Evolutionary conservation across 2,329 filamentous ascomycete genomes (phyloP).

Genomic region (Thielaviopsis euricoi): DNA sequence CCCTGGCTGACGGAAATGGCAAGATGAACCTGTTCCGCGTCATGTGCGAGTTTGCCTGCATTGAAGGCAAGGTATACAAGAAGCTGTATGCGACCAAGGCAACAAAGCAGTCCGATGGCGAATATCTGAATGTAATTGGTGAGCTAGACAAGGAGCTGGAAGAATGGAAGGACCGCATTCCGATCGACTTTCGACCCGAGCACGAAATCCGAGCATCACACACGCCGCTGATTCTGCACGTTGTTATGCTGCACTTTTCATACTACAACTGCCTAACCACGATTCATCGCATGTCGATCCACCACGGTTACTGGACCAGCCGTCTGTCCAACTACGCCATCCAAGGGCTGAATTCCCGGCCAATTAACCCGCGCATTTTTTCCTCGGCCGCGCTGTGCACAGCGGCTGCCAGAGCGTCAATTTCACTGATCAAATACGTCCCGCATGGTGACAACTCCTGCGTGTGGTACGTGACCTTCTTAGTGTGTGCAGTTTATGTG

Average conservation of each 20-base stretch:
- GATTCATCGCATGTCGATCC: conserved; percentile 95
- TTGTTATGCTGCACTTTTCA: conserved; percentile 86
- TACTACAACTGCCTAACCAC: conserved; percentile 98
- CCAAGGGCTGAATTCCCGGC: conserved; percentile 77
- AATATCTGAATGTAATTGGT: conserved; percentile 86
- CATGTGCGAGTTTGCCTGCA: conserved; percentile 81
- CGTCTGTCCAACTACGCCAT: conserved; percentile 89
- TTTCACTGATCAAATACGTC: conserved; percentile 88
- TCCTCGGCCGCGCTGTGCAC: conserved; percentile 87
- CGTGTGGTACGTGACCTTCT: conserved; percentile 55
- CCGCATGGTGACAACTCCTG: conserved; percentile 89
- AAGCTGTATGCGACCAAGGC: conserved; percentile 84
- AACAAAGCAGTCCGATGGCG: conserved; percentile 78
- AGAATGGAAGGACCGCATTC: conserved; percentile 91
- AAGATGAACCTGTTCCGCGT: conserved; percentile 91
- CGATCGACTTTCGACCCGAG: conserved; percentile 90
- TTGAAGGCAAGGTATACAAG: conserved; percentile 90
- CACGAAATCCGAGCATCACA: conserved; percentile 89
- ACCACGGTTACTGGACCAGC: conserved; percentile 96
- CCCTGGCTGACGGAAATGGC: conserved; percentile 69
- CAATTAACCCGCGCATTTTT: conserved; percentile 86
- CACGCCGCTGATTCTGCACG: conserved; percentile 82
- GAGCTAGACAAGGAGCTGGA: conserved; percentile 82
- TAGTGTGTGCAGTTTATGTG: too few relatives aligned
- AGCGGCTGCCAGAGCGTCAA: conserved; percentile 79